Evolutionary conservation across 129 eudicot species (phyloP).

Genomic region (Glebionis coronaria): DNA sequence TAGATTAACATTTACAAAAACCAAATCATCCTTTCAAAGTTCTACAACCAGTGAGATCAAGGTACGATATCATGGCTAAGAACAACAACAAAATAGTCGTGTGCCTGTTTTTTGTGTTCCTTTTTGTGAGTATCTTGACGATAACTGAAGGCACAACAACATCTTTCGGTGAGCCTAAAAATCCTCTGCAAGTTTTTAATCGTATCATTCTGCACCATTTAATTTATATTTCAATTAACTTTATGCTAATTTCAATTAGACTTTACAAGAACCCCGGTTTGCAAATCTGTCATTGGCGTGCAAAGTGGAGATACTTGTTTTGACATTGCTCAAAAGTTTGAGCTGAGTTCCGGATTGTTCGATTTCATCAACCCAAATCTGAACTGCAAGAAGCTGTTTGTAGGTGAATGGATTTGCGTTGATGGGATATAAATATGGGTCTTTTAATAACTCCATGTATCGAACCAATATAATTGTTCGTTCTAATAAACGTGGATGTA

Average conservation of each 20-base stretch:
- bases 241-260: background rate
- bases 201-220: background rate
- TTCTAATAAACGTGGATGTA: no score
- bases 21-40: conserved; percentile 4
- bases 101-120: conserved; percentile 8
- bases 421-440: conserved; percentile 22
- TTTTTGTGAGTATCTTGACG: conserved; percentile 8
- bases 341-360: no score
- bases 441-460: background rate
- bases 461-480: no score
- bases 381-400: conserved; percentile 38
- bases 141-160: no score
- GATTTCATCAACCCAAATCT: no score
- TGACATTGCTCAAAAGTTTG: no score
- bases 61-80: conserved; percentile 14
- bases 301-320: conserved; percentile 47
- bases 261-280: background rate
- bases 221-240: background rate
- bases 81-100: conserved; percentile 12
- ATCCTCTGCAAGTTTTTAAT: no score
- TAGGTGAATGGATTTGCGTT: conserved; percentile 53
- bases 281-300: conserved; percentile 36
- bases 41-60: background rate
- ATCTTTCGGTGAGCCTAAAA: no score
- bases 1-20: background rate